Evolutionary conservation across 2,329 filamentous ascomycete species (phyloP).

Genomic region (Claviceps quebecensis): DNA sequence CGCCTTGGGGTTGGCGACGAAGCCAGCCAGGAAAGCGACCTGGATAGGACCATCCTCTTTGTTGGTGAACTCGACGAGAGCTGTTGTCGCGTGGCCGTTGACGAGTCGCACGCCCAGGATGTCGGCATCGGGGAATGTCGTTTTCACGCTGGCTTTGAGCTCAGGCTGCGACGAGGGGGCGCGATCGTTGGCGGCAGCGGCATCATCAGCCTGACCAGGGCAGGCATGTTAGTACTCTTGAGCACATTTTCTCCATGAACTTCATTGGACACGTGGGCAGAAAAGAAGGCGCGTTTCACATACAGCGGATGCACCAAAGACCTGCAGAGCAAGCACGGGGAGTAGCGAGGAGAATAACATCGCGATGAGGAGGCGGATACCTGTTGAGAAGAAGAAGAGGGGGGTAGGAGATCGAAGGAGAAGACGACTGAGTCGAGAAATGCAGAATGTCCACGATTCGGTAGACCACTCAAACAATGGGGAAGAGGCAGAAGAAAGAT

Average conservation of each 20-base stretch:
- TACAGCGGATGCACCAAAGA: slow-evolving; percentile 6
- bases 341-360: slow-evolving; percentile 7
- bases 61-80: slow-evolving; percentile 73
- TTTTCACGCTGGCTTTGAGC: slow-evolving; percentile 41
- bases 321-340: slow-evolving; percentile 5
- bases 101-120: slow-evolving; percentile 92
- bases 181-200: slow-evolving; percentile 2
- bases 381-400: background rate
- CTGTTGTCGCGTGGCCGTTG: slow-evolving; percentile 77
- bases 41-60: slow-evolving; percentile 62
- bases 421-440: background rate
- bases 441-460: too few species aligned
- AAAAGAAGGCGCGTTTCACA: background rate
- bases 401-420: too few species aligned
- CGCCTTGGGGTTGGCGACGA: slow-evolving; percentile 45
- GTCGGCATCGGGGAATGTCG: slow-evolving; percentile 55
- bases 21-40: slow-evolving; percentile 64
- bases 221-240: background rate
- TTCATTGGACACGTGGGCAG: background rate
- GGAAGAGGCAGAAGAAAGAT: too few species aligned
- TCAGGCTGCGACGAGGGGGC: slow-evolving; percentile 1
- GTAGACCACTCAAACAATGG: too few species aligned
- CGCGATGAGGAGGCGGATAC: background rate
- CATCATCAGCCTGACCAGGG: slow-evolving; percentile 5
- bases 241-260: background rate